These are phyloP conservation scores for Tolypocladium paradoxum DNA, from an alignment of 2,329 filamentous ascomycete genomes.

Conservation along the genomic window DNA sequence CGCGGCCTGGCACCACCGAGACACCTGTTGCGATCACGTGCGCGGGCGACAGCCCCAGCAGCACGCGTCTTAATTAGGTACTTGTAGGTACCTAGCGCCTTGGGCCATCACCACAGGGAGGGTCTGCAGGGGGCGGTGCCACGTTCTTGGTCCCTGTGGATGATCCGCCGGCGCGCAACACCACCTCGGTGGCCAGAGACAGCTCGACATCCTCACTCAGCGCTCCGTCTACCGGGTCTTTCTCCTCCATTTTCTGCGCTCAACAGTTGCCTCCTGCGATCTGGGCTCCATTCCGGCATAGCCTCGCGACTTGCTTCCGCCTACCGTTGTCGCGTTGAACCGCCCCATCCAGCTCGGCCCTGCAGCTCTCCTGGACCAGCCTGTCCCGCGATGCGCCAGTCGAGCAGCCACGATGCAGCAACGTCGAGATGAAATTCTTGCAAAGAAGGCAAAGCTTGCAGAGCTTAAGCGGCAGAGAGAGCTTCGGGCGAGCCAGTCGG, in stretches of 20 bases:
- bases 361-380: conserved; percentile 7
- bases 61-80: no score
- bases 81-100: no score
- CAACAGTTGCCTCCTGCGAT: background rate
- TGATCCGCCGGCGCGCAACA: background rate
- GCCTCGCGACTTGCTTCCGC: background rate
- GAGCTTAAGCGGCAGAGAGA: conserved; percentile 92
- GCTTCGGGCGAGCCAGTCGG: conserved; percentile 66
- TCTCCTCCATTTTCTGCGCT: background rate
- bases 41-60: no score
- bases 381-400: conserved; percentile 37
- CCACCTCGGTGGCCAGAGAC: background rate
- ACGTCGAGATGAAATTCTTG: conserved; percentile 89
- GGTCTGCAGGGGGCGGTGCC: background rate
- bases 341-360: background rate
- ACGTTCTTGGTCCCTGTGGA: background rate
- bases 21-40: conserved; percentile 13
- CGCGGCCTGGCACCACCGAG: conserved; percentile 14
- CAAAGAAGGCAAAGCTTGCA: conserved; percentile 92
- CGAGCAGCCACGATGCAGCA: conserved; percentile 50
- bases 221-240: background rate
- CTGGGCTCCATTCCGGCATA: background rate
- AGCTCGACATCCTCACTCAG: background rate
- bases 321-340: background rate
- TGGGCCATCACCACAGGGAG: background rate